Evolutionary conservation across 805 yeast species (phyloP), one percentile per base, ranked within the genome.

Genomic region (Ogataea zsoltii): DNA sequence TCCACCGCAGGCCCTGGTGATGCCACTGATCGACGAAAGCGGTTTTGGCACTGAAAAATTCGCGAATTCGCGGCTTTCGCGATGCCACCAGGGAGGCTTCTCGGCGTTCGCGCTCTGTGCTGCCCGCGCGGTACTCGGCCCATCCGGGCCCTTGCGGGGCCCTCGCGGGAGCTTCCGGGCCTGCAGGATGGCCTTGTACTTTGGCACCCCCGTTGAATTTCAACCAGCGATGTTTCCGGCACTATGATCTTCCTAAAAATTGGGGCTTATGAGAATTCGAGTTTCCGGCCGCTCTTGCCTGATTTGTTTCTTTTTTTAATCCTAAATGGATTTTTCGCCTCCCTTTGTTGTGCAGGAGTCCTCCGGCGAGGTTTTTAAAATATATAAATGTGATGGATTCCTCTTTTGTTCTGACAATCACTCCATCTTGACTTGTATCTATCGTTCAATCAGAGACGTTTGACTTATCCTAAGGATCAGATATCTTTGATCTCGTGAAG

Each of bases 341-440:
- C 36, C 36, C 42, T 30, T n/a, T 32, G 15, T 30, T 14, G 19
- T 38, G 42, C 42, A 30, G 14, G 29, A 19, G 21, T 28, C 36
- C 42, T 30, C 42, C 42, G 30, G 34, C 35, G 29, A 38, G 36
- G 19, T 30, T 33, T 19, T 28, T 19, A 19, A 19, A 30, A 21
- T 31, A 38, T 38, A 38, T 38, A 38, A 38, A 38, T 28, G 34
- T 33, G 15, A 7, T 15, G 30, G 30, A 38, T 15, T 38, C 42
- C 42, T 19, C 34, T 30, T 29, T 30, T 30, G 18, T 28, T 29
- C 12, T 28, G 32, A 16, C 21, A 15, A 31, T 6, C 14, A 14
- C 32, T 21, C 5, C 33, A 17, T 17, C 7, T 13, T 12, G 13
- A 15, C 13, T 23, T n/a, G 14, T 23, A 17, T 32, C 37, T 30